phyloP scores from a whole-genome alignment of 768 basidiomycete genomes.

The Trametes elegans region DNA sequence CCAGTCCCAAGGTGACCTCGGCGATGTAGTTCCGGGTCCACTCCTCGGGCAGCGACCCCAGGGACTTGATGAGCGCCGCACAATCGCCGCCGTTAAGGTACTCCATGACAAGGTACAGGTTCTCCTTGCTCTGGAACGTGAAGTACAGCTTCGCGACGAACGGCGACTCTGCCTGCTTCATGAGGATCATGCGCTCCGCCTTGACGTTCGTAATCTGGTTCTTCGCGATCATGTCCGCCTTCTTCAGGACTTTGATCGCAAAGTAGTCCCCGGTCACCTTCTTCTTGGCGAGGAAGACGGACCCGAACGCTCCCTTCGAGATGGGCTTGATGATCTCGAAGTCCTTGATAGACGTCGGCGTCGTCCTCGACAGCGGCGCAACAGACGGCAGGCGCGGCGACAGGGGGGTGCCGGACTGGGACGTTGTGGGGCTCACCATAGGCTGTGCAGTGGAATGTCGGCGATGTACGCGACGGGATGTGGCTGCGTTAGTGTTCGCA shows the following conservation, averaged over 20 bases:
- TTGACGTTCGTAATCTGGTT: constrained; percentile 99
- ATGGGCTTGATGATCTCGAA: constrained; percentile 99
- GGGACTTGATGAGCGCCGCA: constrained; percentile 91
- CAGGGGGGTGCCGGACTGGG: constrained; percentile 47
- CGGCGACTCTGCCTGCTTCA: constrained; percentile 98
- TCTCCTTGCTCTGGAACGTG: constrained; percentile 99
- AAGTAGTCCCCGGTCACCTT: constrained; percentile 97
- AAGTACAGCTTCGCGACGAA: constrained; percentile 98
- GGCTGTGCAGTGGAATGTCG: constrained; percentile 57
- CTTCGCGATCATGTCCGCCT: constrained; percentile 99
- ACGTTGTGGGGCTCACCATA: constrained; percentile 52
- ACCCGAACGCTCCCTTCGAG: constrained; percentile 97
- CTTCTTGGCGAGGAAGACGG: constrained; percentile 98
- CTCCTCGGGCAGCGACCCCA: constrained; percentile 92
- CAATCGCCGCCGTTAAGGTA: constrained; percentile 99
- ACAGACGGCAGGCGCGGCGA: constrained; percentile 86
- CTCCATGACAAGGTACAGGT: constrained; percentile 98
- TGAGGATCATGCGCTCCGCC: constrained; percentile 98
- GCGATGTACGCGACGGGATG: constrained; percentile 49
- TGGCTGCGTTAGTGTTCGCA: no score
- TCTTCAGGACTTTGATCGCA: constrained; percentile 99
- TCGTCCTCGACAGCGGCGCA: constrained; percentile 74
- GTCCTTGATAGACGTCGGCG: constrained; percentile 93
- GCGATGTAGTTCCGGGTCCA: constrained; percentile 98
- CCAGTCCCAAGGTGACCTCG: constrained; percentile 91